phyloP scores from a whole-genome alignment of 176 grass and related monocot genomes.

The Typha latifolia region DNA sequence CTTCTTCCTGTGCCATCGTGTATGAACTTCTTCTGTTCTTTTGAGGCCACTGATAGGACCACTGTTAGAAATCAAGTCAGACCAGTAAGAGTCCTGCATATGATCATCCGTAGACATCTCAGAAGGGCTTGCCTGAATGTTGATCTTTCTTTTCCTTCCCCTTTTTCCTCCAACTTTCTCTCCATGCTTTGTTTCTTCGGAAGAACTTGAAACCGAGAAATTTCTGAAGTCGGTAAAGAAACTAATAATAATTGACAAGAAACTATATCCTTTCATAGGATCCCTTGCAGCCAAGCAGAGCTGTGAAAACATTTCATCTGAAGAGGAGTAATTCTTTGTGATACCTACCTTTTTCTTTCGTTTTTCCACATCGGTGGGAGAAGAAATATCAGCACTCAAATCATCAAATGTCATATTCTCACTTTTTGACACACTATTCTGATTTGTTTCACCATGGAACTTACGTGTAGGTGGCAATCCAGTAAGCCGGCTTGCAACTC shows the following conservation, averaged over 20 bases:
- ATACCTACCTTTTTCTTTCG: conserved; percentile 47
- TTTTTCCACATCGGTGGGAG: conserved; percentile 36
- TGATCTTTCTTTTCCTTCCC: conserved; percentile 59
- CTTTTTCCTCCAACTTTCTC: conserved; percentile 49
- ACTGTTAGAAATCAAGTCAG: conserved; percentile 58
- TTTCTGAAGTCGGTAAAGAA: conserved; percentile 87
- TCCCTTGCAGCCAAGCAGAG: conserved; percentile 46
- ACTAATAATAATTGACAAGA: conserved; percentile 30
- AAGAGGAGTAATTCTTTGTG: conserved; percentile 46
- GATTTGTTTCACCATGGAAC: conserved; percentile 32
- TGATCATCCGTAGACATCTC: conserved; percentile 33
- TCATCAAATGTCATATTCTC: conserved; percentile 79
- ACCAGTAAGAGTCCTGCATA: conserved; percentile 98
- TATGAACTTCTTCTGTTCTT: conserved; percentile 5
- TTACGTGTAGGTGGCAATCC: conserved; percentile 49
- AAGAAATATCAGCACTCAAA: conserved; percentile 53
- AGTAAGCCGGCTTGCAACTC: conserved; percentile 86
- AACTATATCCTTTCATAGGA: conserved; percentile 46
- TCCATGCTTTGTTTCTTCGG: conserved; percentile 34
- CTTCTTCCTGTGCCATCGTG: conserved; percentile 8
- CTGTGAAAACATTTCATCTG: conserved; percentile 57
- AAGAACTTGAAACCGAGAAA: conserved; percentile 48
- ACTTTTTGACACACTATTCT: conserved; percentile 47
- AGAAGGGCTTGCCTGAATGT: conserved; percentile 1
- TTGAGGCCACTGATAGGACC: conserved; percentile 12